phyloP scores from a whole-genome alignment of 805 yeast species.

The Pichia scutulata region DNA sequence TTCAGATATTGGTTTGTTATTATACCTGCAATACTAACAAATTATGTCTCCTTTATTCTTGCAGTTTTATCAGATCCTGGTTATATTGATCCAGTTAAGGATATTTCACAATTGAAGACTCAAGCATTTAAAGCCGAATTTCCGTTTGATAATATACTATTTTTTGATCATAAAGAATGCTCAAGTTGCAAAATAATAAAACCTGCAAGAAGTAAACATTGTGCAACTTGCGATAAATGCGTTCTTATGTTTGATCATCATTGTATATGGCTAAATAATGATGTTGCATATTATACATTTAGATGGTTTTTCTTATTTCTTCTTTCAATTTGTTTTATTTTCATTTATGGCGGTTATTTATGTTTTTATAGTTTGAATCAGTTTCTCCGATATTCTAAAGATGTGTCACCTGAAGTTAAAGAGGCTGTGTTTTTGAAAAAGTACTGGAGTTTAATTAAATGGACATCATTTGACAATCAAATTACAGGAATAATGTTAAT shows the following conservation, averaged over 20 bases:
- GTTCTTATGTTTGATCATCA: conserved; percentile 58
- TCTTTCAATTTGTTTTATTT: conserved; percentile 26
- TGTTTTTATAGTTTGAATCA: conserved; percentile 23
- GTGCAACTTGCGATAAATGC: conserved; percentile 62
- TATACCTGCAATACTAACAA: conserved; percentile 24
- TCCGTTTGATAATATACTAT: conserved; percentile 36
- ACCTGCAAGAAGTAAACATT: conserved; percentile 72
- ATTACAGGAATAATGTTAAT: conserved; percentile 36
- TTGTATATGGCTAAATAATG: conserved; percentile 48
- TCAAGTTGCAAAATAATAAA: conserved; percentile 57
- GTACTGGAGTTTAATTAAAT: conserved; percentile 21
- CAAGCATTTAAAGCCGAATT: conserved; percentile 16
- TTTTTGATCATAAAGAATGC: conserved; percentile 30
- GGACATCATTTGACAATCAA: conserved; percentile 29
- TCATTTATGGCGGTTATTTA: conserved; percentile 36
- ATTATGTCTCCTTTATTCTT: conserved; percentile 31
- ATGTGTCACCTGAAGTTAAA: not conserved
- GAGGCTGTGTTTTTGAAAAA: conserved; percentile 10
- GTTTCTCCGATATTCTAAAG: not conserved
- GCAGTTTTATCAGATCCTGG: conserved; percentile 42
- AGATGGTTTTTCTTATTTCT: conserved; percentile 40
- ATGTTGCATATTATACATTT: conserved; percentile 47
- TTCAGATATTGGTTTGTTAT: conserved; percentile 22
- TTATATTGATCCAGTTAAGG: conserved; percentile 5
- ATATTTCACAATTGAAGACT: conserved; percentile 6